phyloP scores from a whole-genome alignment of 2,329 filamentous ascomycete species.

The Mollisiaceae sp. region DNA sequence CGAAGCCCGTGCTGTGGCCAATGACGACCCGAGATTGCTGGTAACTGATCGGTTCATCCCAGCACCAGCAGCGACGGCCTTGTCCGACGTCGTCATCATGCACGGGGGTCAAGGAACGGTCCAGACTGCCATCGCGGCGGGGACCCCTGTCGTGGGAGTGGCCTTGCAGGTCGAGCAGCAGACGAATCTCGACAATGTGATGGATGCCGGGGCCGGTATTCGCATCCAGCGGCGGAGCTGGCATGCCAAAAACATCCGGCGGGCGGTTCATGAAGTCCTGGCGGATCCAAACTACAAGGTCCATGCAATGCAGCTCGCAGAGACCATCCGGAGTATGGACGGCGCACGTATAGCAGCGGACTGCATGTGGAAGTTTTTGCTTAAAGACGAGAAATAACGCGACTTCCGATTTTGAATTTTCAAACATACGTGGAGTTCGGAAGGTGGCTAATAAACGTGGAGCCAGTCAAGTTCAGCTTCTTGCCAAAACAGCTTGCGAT shows the following conservation, averaged over 20 bases:
- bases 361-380: background rate
- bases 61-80: background rate
- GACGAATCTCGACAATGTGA: constrained; percentile 7
- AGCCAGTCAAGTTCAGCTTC: too few relatives aligned
- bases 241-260: background rate
- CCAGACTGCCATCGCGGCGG: background rate
- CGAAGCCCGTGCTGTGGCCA: constrained; percentile 1
- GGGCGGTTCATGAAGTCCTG: background rate
- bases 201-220: constrained; percentile 1
- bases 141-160: background rate
- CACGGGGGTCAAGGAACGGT: constrained; percentile 1
- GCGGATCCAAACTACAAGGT: background rate
- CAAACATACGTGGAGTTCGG: background rate
- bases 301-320: background rate
- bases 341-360: background rate
- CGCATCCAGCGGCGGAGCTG: background rate
- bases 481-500: background rate
- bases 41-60: constrained; percentile 6
- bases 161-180: constrained; percentile 3
- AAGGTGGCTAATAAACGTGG: too few relatives aligned
- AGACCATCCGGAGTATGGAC: background rate
- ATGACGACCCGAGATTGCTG: background rate
- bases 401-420: too few relatives aligned
- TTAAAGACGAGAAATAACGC: background rate
- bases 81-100: constrained; percentile 1